Evolutionary conservation across 2,329 filamentous ascomycete species (phyloP), one percentile per base, ranked within the genome.

Genomic region (Phaeosphaeriaceae sp.): DNA sequence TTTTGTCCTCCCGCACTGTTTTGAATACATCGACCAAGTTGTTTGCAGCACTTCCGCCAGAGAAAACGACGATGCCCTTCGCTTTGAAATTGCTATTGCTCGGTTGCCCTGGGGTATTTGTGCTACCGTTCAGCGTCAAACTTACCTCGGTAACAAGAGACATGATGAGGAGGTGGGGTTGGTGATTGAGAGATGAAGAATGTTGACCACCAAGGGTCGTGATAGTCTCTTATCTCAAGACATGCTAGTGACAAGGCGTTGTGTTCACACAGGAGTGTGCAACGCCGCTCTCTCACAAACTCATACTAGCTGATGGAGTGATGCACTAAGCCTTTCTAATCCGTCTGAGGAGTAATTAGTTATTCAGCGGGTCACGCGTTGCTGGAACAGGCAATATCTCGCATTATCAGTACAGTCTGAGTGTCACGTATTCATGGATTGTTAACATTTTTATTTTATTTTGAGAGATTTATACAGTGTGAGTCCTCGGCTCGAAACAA

Each of bases 41-140:
- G 70, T 97, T 97, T 5, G 93, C 92, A n/a, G 92, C 93, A 60
- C 90, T 96, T 44, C 92, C 92, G 32, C 92, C 92, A 0, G 92
- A 95, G 73, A 97, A 94, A 42, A 96, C 87, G 17, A 92, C 90
- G 49, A 96, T 87, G 50, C 87, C 87, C 57, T 73, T 71, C 6
- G 64, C 46, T 46, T 67, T 70, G 52, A 52, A 43, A 54, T 49
- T 45, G 57, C 57, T 46, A 44, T 58, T 66, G 49, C 54, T 56
- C 63, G 62, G 61, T 7, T 52, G 51, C 20, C 47, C 47, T 20
- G 61, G 54, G 13, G 49, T 63, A 29, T 48, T 35, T 16, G 54
- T 51, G 40, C 55, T 50, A 48, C 52, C 56, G 42, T 55, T 56
- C 16, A 52, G 54, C 46, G 48, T 45, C n/a, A 56, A 54, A 37